Evolutionary conservation across 2,329 filamentous ascomycete genomes (phyloP).

Genomic region (Beauveria sp.): DNA sequence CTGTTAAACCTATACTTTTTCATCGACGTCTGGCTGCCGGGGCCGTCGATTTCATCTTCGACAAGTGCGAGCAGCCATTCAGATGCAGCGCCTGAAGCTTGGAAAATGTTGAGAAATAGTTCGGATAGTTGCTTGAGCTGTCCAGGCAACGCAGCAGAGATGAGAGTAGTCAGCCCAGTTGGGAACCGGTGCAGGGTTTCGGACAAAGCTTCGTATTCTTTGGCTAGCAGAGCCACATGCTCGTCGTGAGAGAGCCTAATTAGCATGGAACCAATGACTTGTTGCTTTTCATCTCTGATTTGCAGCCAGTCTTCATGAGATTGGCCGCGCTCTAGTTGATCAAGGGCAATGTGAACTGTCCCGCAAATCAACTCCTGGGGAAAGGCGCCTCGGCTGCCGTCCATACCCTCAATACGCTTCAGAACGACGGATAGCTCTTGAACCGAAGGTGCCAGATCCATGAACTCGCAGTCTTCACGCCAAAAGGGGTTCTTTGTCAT

Average conservation of each 20-base stretch:
- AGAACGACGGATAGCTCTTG: conserved; percentile 64
- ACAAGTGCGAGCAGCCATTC: conserved; percentile 92
- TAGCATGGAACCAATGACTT: conserved; percentile 73
- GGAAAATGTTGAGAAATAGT: conserved; percentile 86
- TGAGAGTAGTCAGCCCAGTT: conserved; percentile 74
- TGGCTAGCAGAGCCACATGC: conserved; percentile 76
- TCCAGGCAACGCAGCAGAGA: conserved; percentile 69
- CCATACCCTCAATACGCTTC: conserved; percentile 49
- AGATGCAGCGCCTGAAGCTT: conserved; percentile 73
- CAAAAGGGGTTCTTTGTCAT: conserved; percentile 72
- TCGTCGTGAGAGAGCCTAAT: conserved; percentile 81
- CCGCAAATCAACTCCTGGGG: conserved; percentile 52
- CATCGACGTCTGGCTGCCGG: conserved; percentile 70
- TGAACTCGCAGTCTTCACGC: conserved; percentile 73
- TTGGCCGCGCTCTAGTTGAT: conserved; percentile 68
- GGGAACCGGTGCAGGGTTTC: conserved; percentile 80
- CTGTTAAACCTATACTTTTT: conserved; percentile 67
- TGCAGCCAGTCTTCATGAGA: conserved; percentile 86
- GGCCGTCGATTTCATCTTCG: conserved; percentile 94
- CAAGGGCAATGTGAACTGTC: conserved; percentile 73
- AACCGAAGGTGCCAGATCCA: conserved; percentile 61
- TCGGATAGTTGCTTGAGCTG: conserved; percentile 77
- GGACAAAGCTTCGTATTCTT: conserved; percentile 77
- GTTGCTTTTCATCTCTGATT: conserved; percentile 67
- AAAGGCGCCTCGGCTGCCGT: conserved; percentile 22